Evolutionary conservation across 192 early-diverging fungal species (phyloP), one percentile per base, ranked within the genome.

Genomic region (Mortierella hygrophila): DNA sequence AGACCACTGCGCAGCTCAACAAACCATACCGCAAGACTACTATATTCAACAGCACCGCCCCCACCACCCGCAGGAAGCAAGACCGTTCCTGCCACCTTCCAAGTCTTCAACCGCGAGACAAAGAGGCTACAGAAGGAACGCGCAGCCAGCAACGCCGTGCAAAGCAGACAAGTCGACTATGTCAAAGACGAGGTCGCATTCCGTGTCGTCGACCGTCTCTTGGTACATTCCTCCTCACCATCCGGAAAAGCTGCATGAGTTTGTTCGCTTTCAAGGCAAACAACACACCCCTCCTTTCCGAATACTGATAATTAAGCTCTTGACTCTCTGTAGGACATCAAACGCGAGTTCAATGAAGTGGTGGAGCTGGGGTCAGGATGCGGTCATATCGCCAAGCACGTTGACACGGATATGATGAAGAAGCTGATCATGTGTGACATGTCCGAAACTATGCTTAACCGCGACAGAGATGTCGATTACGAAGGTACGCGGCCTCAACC

Each of bases 111-210:
- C 88, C 93, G 97, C 57, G 77, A 87, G 2, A 90, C 91, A 52
- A 99, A 99, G 88, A 89, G 88, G 20, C 69, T 90, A 47, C 98
- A 99, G 88, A 93, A 94, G 65, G 93, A 97, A 80, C 91, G 96
- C 20, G 93, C 96, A 18, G 94, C 94, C 0, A 74, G 85, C 6
- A 84, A 96, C 81, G 60, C 70, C 60, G 78, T 81, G 65, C 73
- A 91, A 29, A 95, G 94, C 77, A 93, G 94, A 7, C 88, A 93
- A 40, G 94, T 95, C 7, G 98, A 99, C 88, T 99, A 99, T 85
- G 90, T 99, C 49, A 94, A 94, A 71, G 96, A 99, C 89, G 97
- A 98, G 76, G 92, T 97, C 20, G 98, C 98, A 21, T 92, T 92
- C 49, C 89, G 97, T 29, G 88, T 99, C 18, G 96, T 95, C 7